Evolutionary conservation across 345 rosid species (phyloP).

Genomic region (Cardamine occulta): DNA sequence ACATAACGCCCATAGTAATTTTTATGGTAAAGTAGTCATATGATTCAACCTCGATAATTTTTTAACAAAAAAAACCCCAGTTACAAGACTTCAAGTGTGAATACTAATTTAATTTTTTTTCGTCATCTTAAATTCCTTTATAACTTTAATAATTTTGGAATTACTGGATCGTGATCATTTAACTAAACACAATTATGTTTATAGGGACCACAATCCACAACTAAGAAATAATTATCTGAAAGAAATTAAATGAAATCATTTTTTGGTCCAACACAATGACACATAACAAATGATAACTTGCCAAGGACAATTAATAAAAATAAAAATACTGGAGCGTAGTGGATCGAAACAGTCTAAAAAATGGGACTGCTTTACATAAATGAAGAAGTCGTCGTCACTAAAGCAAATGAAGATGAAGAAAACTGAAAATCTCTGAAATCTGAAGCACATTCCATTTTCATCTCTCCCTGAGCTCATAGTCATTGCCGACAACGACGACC

Average conservation of each 20-base stretch:
- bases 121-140: not conserved
- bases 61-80: not conserved
- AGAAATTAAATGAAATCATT: conserved; percentile 13
- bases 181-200: conserved; percentile 34
- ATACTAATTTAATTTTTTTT: not conserved
- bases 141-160: not conserved
- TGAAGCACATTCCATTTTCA: conserved; percentile 25
- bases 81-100: not conserved
- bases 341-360: conserved; percentile 29
- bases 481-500: conserved; percentile 2
- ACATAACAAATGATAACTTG: not conserved
- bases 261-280: conserved; percentile 14
- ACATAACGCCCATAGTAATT: not conserved
- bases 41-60: not conserved
- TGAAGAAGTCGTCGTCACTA: conserved; percentile 23
- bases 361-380: conserved; percentile 33
- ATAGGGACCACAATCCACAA: conserved; percentile 40
- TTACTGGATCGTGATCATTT: conserved; percentile 31
- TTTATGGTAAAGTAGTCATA: not conserved
- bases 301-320: not conserved
- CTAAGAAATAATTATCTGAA: conserved; percentile 1
- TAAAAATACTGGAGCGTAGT: conserved; percentile 25
- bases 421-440: conserved; percentile 34
- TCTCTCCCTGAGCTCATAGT: not conserved
- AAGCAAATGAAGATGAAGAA: conserved; percentile 33